Base-by-base conservation (phyloP, 2,329 filamentous ascomycete species). In the Colletotrichum liriopes region DNA sequence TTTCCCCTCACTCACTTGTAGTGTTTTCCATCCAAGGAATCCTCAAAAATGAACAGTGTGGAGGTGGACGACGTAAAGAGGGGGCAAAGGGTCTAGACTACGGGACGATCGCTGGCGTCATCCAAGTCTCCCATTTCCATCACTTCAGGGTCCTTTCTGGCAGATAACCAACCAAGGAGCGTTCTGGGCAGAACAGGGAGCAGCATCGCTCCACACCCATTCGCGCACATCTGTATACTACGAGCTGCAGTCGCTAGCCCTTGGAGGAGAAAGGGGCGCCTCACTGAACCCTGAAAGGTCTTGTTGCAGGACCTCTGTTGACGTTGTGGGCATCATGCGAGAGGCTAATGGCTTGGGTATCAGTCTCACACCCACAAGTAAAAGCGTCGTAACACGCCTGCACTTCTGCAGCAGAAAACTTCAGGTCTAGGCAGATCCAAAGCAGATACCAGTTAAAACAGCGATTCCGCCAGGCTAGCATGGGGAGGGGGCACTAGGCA, bases 71-170 rank as follows among this genome's bases (percentile, higher is more conserved):
- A 26, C 11, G 26, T 41, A 32, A 18, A 26, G 45, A 32, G 32
- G 45, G 45, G 29, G 5, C 11, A 45, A n/a, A 26, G 14, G 54
- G 58, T 47, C 70, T 51, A 69, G 65, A 51, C 65, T 64, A 41
- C 65, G 39, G 59, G 69, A 54, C 47, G 65, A 72, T 69, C 65
- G 5, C 69, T 72, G 65, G 65, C 65, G 65, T 72, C 70, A 72
- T 65, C 18, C 32, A 55, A 29, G 18, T 37, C 51, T 47, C 49
- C 16, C 37, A 60, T 29, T 12, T 51, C 14, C 39, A 47, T 55
- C 52, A 45, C 9, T 55, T 72, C 70, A 65, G 70, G 70, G 70
- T 72, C 65, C 45, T 32, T 54, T 37, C n/a, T 32, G 26, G 12
- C 37, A 23, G 12, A 26, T 29, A 54, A 23, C 37, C 49, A 43